These are phyloP conservation scores for Lipomyces anomalus DNA, from an alignment of 805 yeast genomes.

Conservation along the genomic window DNA sequence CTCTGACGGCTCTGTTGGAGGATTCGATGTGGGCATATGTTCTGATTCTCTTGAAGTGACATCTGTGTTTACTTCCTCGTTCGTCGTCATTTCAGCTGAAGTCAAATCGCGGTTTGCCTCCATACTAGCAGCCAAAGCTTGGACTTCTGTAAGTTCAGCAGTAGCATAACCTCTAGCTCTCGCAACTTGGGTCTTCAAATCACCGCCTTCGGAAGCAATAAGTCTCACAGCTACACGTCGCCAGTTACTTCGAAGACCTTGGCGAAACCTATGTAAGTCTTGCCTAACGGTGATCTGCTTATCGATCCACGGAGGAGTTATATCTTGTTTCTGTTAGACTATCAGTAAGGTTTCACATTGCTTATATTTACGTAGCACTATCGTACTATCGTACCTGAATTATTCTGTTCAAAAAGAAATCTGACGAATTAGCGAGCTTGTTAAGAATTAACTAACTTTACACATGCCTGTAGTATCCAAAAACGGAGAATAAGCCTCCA, in stretches of 20 bases:
- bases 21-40: too few relatives aligned
- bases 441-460: too few relatives aligned
- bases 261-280: slow-evolving; percentile 46
- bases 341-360: background rate
- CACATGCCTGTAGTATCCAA: slow-evolving; percentile 49
- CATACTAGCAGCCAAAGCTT: too few relatives aligned
- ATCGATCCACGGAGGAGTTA: slow-evolving; percentile 87
- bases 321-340: slow-evolving; percentile 54
- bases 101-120: too few relatives aligned
- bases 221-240: slow-evolving; percentile 22
- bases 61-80: too few relatives aligned
- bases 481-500: slow-evolving; percentile 45
- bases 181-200: slow-evolving; percentile 3
- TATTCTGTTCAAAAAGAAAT: slow-evolving; percentile 73
- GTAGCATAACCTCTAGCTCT: slow-evolving; percentile 9
- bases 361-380: background rate
- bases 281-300: slow-evolving; percentile 54
- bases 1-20: background rate
- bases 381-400: slow-evolving; percentile 35
- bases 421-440: slow-evolving; percentile 29
- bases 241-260: slow-evolving; percentile 29
- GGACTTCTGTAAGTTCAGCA: slow-evolving; percentile 8
- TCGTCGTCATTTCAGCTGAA: too few relatives aligned
- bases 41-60: too few relatives aligned
- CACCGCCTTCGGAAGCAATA: slow-evolving; percentile 33